Percentiles rank a stretch among this genome's conserved stretches.
Evolutionary conservation across 129 eudicot species (phyloP).

Genomic region (Helianthus tuberosus): DNA sequence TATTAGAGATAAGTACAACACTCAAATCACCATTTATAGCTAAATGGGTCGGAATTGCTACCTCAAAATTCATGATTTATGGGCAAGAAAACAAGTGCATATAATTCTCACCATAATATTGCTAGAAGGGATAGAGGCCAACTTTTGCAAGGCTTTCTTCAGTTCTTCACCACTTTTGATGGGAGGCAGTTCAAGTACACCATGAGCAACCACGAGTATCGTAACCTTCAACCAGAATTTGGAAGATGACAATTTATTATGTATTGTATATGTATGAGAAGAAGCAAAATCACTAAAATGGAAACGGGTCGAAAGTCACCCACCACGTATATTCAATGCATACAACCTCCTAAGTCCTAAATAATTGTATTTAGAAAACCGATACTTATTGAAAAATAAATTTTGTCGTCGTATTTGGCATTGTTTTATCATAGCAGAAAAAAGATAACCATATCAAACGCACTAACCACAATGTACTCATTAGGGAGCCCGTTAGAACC

Average conservation of each 20-base stretch:
- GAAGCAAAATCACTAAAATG: no score
- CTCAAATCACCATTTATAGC: not conserved
- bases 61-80: no score
- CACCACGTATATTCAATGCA: no score
- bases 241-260: no score
- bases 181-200: conserved; percentile 66
- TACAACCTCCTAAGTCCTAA: no score
- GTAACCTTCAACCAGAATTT: conserved; percentile 58
- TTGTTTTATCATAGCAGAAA: not conserved
- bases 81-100: not conserved
- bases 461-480: conserved; percentile 23
- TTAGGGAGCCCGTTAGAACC: not conserved
- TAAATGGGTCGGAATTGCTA: not conserved
- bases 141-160: conserved; percentile 80
- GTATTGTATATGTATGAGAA: no score
- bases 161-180: conserved; percentile 63
- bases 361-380: no score
- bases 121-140: conserved; percentile 75
- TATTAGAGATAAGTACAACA: not conserved
- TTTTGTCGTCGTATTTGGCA: no score
- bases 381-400: no score
- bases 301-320: no score
- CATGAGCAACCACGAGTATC: conserved; percentile 82
- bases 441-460: not conserved
- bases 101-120: conserved; percentile 58